phyloP scores from a whole-genome alignment of 2,329 filamentous ascomycete genomes.

The Alternaria ethzedia region DNA sequence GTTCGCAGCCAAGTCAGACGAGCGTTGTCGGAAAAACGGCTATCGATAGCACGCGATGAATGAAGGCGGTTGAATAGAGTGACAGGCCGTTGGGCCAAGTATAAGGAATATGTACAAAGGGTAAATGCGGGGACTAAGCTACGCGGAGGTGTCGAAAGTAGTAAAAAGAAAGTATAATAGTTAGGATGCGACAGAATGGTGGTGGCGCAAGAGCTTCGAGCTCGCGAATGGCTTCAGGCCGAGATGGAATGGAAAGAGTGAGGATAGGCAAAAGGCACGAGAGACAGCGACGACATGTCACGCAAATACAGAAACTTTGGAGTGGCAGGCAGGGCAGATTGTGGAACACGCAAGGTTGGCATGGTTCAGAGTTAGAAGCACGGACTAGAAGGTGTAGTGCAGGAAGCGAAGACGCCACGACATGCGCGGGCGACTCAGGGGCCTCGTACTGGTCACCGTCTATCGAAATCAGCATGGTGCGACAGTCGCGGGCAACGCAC shows the following conservation, averaged over 20 bases:
- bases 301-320: slow-evolving; percentile 30
- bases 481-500: slow-evolving; percentile 39
- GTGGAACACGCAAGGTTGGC: slow-evolving; percentile 33
- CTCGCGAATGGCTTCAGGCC: slow-evolving; percentile 25
- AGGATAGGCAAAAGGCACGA: slow-evolving; percentile 20
- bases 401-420: slow-evolving; percentile 35
- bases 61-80: slow-evolving; percentile 2
- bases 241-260: slow-evolving; percentile 21
- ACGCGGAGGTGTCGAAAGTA: slow-evolving; percentile 18
- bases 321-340: slow-evolving; percentile 30
- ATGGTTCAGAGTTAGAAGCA: slow-evolving; percentile 24
- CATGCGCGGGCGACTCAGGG: slow-evolving; percentile 30
- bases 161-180: slow-evolving; percentile 27
- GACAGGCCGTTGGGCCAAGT: slow-evolving; percentile 17
- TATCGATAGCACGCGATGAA: neutral
- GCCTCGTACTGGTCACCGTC: slow-evolving; percentile 13
- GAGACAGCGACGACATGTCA: slow-evolving; percentile 30
- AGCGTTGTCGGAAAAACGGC: slow-evolving; percentile 25
- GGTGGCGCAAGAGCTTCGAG: slow-evolving; percentile 38
- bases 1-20: slow-evolving; percentile 38
- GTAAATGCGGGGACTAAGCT: slow-evolving; percentile 17
- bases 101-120: slow-evolving; percentile 18
- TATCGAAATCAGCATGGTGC: slow-evolving; percentile 37
- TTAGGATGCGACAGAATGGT: slow-evolving; percentile 12
- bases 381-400: slow-evolving; percentile 26